Percentiles rank a stretch among this genome's conserved stretches.
These are phyloP conservation scores for Trichoderma erinaceum DNA, from an alignment of 495 filamentous ascomycete genomes.

Conservation along the genomic window DNA sequence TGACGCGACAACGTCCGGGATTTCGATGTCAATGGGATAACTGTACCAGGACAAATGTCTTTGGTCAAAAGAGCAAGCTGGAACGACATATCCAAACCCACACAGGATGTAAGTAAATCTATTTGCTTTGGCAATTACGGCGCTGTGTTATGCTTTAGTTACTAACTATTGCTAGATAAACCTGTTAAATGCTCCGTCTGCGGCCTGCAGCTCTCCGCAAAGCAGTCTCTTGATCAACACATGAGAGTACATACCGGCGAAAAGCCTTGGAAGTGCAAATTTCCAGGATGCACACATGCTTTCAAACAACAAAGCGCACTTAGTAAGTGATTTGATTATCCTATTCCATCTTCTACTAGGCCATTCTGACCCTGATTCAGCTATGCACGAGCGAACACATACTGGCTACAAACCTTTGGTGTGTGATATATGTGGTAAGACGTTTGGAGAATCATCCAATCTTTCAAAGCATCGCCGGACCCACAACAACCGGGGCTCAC, in stretches of 20 bases:
- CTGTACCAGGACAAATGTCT: constrained; percentile 40
- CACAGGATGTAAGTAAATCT: constrained; percentile 49
- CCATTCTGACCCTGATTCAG: constrained; percentile 24
- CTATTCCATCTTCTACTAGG: background rate
- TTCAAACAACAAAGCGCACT: constrained; percentile 53
- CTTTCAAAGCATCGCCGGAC: constrained; percentile 48
- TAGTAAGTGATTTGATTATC: constrained; percentile 33
- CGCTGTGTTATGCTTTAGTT: background rate
- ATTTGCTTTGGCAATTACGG: background rate
- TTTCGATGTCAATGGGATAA: constrained; percentile 40
- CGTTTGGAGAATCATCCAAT: constrained; percentile 52
- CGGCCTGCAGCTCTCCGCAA: constrained; percentile 50
- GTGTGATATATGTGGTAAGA: constrained; percentile 43
- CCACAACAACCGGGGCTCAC: constrained; percentile 44
- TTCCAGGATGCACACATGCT: constrained; percentile 43
- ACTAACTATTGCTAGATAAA: constrained; percentile 43
- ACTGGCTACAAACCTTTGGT: constrained; percentile 41
- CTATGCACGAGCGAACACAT: constrained; percentile 53
- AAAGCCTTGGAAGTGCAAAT: constrained; percentile 50
- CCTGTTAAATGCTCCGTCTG: constrained; percentile 49
- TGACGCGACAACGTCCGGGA: constrained; percentile 2
- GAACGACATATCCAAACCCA: constrained; percentile 59
- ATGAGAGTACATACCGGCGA: constrained; percentile 55
- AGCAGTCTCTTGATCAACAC: constrained; percentile 57
- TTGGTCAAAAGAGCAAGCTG: constrained; percentile 54